Base-by-base conservation (phyloP, 257 asterid genomes). In the Solanum verrucosum region DNA sequence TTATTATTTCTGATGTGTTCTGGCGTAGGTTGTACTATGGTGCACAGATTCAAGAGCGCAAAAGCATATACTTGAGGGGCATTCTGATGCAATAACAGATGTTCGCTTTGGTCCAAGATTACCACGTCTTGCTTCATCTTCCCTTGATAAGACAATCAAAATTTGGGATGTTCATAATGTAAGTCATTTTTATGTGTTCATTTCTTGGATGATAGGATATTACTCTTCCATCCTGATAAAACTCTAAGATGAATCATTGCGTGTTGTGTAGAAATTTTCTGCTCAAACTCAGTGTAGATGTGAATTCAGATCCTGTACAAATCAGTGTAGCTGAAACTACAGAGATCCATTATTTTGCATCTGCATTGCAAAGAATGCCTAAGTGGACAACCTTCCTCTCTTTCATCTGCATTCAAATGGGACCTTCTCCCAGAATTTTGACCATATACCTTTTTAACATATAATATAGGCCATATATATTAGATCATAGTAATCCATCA, bases 111-210 rank as follows among this genome's bases (percentile, higher is more conserved):
- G 90, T 78, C 91, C 91, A 83, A 86, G 89, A 86, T 68, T 82
- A 74, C 89, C 89, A 9, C 84, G 75, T 59, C 49, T 91, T 87
- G 93, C 90, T 75, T 82, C 93, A 46, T 89, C 88, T 74, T 91
- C 93, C 29, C 42, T 46, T 75, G 93, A 91, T 79, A 74, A 70
- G 89, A 91, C 90, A 42, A 87, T 91, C 87, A 91, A 89, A 81
- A 91, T 91, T 35, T 91, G 93, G 93, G 89, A 83, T 88, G 87
- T 84, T 37, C 87, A 86, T 83, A 87, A 84, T 7, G 93, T 91
- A 89, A 89, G 89, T 42, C 86, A 74, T 34, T 75, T 3, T 33
- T 23, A 56, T 46, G 21, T 70, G 9, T 49, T 71, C 29, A 14
- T 79, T 63, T 27, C 9, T 44, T 4, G 44, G 38, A 70, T 34